A percentile compares a stretch with the other conserved stretches of the same genome.
phyloP scores from a whole-genome alignment of 164 flowering plant genomes.

The Tinospora cordifolia region DNA sequence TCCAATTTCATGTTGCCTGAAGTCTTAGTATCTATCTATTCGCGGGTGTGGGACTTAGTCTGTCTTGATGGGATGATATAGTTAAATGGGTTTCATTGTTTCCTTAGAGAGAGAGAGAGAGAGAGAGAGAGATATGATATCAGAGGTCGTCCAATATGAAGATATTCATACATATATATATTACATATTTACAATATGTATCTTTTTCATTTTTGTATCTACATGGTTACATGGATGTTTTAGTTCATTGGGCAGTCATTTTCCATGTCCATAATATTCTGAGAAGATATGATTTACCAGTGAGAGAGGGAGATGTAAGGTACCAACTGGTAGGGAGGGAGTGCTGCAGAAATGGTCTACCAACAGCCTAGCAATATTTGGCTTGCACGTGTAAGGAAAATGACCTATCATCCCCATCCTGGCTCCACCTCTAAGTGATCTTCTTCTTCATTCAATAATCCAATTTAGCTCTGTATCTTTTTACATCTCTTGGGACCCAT shows the following conservation, averaged over 20 bases:
- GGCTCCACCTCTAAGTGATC: background rate
- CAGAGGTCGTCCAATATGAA: too few species aligned
- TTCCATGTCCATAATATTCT: background rate
- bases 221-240: too few species aligned
- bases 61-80: too few species aligned
- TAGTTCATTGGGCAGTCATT: background rate
- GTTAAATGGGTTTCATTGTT: too few species aligned
- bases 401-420: background rate
- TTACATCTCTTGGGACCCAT: background rate
- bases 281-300: background rate
- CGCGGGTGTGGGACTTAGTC: too few species aligned
- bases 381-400: slow-evolving; percentile 5
- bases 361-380: slow-evolving; percentile 2
- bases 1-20: too few species aligned
- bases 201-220: too few species aligned
- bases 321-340: background rate
- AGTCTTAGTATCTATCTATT: too few species aligned
- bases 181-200: too few species aligned
- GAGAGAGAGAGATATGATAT: too few species aligned
- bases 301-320: background rate
- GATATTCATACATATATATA: too few species aligned
- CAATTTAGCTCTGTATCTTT: background rate
- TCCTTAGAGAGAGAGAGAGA: too few species aligned
- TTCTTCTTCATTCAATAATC: slow-evolving; percentile 1
- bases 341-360: slow-evolving; percentile 1